Evolutionary conservation across 768 basidiomycete species (phyloP), one percentile per base, ranked within the genome.

Genomic region (Crucibulum laeve): DNA sequence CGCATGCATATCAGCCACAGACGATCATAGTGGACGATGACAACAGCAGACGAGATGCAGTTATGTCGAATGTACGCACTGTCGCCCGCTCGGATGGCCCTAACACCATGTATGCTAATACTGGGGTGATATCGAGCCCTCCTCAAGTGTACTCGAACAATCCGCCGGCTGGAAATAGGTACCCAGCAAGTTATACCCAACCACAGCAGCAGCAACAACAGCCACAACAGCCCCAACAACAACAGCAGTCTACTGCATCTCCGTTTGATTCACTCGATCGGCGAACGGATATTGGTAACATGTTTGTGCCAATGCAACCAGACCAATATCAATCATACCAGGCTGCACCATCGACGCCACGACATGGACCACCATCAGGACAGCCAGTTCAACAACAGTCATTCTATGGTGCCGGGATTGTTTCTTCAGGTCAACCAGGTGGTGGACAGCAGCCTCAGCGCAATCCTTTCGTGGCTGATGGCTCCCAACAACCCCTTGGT

Each of bases 251-350:
- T 46, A 48, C 61, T 38, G 47, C 58, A 39, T 55, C 71, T 48
- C 43, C 77, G 14, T 85, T 83, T 53, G 82, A 84, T 36, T 60
- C 78, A n/a, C 51, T 83, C 14, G 82, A 82, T 42, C 70, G 78
- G 39, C 74, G 82, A 43, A 63, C 77, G 21, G 84, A 87, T 39
- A 79, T 86, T 26, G 79, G 77, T 32, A 76, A 76, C 44, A 60
- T 91, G 62, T 92, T 82, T 56, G 82, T 82, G 26, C 88, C 90
- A 1, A 76, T 92, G 74, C 90, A 91, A 59, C 84, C 89, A 25
- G 89, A 91, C 19, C 83, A 84, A 51, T 90, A 79, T 60, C 74
- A 75, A 49, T 56, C 74, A 25, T 87, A 87, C 54, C 56, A 59
- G 30, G 56, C 65, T 15, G 59, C 63, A 10, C 54, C 71, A 19